Evolutionary conservation across 768 basidiomycete species (phyloP), one percentile per base, ranked within the genome.

Genomic region (Termitomyces sp.): DNA sequence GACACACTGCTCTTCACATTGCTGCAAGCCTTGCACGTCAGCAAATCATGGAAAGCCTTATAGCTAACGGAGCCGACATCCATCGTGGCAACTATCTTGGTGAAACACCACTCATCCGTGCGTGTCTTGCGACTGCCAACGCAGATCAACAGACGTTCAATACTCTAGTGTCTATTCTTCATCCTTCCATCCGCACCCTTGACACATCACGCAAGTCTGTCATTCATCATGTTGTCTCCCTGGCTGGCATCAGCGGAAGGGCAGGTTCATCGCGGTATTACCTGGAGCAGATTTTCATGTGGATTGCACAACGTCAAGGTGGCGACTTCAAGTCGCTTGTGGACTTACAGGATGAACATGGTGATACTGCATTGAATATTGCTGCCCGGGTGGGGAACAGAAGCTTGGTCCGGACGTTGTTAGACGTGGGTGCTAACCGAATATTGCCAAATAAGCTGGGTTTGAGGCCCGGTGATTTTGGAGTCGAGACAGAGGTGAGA

Each of bases 321-420:
- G 89, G 87, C 1, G 86, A 89, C 64, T 94, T 93, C 68, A 79
- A 80, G 65, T 86, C 84, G 5, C 73, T 98, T 53, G 87, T 98
- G 12, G 93, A 98, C 71, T 75, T 96, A 44, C 92, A 93, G 72
- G 97, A 99, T 68, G 86, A 91, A 64, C 89, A 98, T 69, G 97
- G 96, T 0, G 97, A 99, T 69, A 98, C 96, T 0, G 93, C 93
- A 7, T 72, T 99, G 66, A 97, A 97, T 74, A 91, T 98, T 65
- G 93, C 96, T 15, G 95, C 96, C 0, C 76, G 96, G 57, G 89
- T 98, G 1, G 97, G 97, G 2, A 97, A 94, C 70, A 79, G 89
- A 61, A 87, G 88, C 61, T 70, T 98, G 59, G 94, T 98, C 15
- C 79, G 89, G 66, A 88, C 93, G 3, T 72, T 98, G 64, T 66